Percentiles rank a stretch among this genome's conserved stretches.
Evolutionary conservation across 768 basidiomycete species (phyloP).

Genomic region (Mycena venus): DNA sequence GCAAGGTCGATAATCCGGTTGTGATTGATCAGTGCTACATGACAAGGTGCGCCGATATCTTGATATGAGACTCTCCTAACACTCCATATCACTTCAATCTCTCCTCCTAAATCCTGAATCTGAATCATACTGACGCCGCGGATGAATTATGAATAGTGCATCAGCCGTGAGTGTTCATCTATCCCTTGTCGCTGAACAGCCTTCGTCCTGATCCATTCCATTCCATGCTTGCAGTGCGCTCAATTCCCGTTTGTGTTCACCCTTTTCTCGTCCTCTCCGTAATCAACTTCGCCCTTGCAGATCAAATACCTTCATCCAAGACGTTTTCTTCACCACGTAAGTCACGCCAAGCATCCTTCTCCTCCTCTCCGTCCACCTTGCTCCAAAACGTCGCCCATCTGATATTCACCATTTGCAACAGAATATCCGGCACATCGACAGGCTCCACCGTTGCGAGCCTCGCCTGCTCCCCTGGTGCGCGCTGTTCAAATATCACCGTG

Average conservation of each 20-base stretch:
- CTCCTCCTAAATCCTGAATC: neutral
- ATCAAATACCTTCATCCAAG: conserved; percentile 68
- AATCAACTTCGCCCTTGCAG: too few relatives aligned
- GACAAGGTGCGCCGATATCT: conserved; percentile 21
- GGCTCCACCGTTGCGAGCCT: conserved; percentile 66
- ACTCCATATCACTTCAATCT: too few relatives aligned
- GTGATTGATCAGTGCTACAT: conserved; percentile 61
- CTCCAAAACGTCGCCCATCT: too few relatives aligned
- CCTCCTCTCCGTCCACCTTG: too few relatives aligned
- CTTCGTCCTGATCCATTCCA: too few relatives aligned
- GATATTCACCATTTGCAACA: conserved; percentile 34
- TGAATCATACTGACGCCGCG: neutral
- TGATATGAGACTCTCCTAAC: too few relatives aligned
- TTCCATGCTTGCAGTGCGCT: conserved; percentile 55
- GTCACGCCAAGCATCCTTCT: too few relatives aligned
- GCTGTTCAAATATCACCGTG: conserved; percentile 64
- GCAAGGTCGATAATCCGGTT: conserved; percentile 70
- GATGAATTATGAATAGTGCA: conserved; percentile 47
- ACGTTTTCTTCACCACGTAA: conserved; percentile 68
- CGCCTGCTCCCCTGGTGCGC: conserved; percentile 67
- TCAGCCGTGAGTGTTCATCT: conserved; percentile 41
- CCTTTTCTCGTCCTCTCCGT: too few relatives aligned
- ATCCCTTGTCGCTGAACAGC: too few relatives aligned
- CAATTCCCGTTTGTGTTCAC: conserved; percentile 70
- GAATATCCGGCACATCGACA: conserved; percentile 71